phyloP scores from a whole-genome alignment of 2,329 filamentous ascomycete genomes.

The Elsinoe australis region DNA sequence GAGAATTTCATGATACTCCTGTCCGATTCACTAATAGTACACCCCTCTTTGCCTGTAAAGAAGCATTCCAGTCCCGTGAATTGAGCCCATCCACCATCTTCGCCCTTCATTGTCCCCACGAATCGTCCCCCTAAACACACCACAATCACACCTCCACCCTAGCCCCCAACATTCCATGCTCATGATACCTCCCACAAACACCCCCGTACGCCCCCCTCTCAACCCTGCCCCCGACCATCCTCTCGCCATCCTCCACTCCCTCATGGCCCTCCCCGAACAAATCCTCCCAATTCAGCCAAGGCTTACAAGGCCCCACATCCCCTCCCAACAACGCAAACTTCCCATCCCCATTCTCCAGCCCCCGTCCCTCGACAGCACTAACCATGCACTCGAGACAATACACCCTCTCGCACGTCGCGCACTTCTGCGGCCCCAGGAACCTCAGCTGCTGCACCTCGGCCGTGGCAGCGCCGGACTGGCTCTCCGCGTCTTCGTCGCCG shows the following conservation, averaged over 20 bases:
- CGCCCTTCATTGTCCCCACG: too few species aligned
- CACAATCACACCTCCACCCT: too few species aligned
- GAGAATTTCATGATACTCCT: too few species aligned
- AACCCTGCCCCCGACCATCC: background rate
- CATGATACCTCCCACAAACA: conserved; percentile 32
- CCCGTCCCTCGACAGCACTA: conserved; percentile 20
- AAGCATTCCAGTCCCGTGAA: too few species aligned
- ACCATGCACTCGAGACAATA: conserved; percentile 37
- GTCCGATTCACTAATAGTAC: too few species aligned
- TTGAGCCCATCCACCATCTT: too few species aligned
- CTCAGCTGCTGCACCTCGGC: background rate
- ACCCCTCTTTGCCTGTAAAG: too few species aligned
- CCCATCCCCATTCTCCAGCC: conserved; percentile 24
- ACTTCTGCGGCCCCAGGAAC: conserved; percentile 26
- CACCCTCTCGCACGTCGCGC: conserved; percentile 35
- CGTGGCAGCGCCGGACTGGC: background rate
- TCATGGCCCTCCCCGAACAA: background rate
- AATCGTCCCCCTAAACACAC: too few species aligned
- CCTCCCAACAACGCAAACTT: conserved; percentile 24
- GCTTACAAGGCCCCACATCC: conserved; percentile 34
- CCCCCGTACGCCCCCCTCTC: conserved; percentile 27
- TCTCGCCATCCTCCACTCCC: conserved; percentile 9
- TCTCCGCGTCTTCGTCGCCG: conserved; percentile 3
- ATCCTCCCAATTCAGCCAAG: conserved; percentile 25
- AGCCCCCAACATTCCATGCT: conserved; percentile 24